Evolutionary conservation across 441 rosid genomes (phyloP).

Genomic region (Arabidopsis lyrata): DNA sequence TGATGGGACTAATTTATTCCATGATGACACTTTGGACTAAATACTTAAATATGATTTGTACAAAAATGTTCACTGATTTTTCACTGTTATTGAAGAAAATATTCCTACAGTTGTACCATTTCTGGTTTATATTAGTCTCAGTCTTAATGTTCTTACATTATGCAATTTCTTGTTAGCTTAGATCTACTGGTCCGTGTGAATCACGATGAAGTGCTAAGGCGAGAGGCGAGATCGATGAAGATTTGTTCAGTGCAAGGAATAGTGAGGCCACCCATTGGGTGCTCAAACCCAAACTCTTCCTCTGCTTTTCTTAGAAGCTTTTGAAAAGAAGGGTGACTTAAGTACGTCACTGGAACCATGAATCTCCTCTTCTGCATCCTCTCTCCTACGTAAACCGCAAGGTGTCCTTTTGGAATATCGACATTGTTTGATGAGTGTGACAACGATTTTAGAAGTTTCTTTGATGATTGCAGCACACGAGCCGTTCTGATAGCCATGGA

Average conservation of each 20-base stretch:
- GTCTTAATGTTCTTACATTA: no score
- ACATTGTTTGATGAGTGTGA: conserved; percentile 17
- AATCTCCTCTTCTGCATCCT: conserved; percentile 40
- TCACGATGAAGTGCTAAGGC: conserved; percentile 9
- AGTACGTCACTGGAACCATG: conserved; percentile 41
- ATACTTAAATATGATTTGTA: no score
- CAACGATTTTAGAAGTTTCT: conserved; percentile 6
- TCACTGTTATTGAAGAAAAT: no score
- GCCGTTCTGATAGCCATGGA: conserved; percentile 6
- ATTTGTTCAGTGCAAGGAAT: conserved; percentile 43
- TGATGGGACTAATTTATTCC: no score
- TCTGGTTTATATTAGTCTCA: no score
- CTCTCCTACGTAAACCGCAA: conserved; percentile 48
- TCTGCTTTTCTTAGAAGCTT: conserved; percentile 43
- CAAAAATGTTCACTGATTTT: no score
- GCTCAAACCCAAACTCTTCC: conserved; percentile 53
- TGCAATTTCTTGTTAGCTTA: background rate
- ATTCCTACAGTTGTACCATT: no score
- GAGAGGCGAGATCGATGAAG: conserved; percentile 36
- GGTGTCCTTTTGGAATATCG: conserved; percentile 45
- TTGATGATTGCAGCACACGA: conserved; percentile 27
- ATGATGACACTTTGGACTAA: no score
- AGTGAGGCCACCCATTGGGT: conserved; percentile 51
- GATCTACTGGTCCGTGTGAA: background rate
- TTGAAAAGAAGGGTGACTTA: conserved; percentile 47